These are phyloP conservation scores for Leccinum disarticulatum DNA, from an alignment of 768 basidiomycete genomes.

Conservation along the genomic window DNA sequence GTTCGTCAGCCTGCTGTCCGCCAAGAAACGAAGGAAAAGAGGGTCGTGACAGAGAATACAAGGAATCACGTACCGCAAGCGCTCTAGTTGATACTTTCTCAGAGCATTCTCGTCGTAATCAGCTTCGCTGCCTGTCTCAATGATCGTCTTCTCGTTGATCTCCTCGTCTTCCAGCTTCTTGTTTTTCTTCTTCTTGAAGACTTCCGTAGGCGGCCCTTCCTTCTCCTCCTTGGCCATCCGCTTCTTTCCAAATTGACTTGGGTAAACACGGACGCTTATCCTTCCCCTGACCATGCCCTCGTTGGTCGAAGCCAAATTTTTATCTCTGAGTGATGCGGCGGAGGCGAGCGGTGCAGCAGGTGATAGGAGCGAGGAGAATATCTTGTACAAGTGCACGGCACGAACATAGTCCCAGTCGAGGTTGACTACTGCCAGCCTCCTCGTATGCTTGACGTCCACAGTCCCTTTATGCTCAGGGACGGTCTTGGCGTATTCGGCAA, in stretches of 20 bases:
- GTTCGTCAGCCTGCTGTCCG: conserved; percentile 6
- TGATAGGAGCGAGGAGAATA: conserved; percentile 85
- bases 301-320: conserved; percentile 11
- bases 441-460: conserved; percentile 49
- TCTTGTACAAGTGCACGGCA: conserved; percentile 86
- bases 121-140: conserved; percentile 57
- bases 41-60: background rate
- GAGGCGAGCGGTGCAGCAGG: conserved; percentile 46
- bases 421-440: conserved; percentile 86
- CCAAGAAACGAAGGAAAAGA: background rate
- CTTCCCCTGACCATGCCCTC: conserved; percentile 52
- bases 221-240: conserved; percentile 83
- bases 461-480: conserved; percentile 45
- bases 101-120: conserved; percentile 89
- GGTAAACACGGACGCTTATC: conserved; percentile 82
- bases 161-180: conserved; percentile 47
- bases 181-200: conserved; percentile 64
- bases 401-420: conserved; percentile 98
- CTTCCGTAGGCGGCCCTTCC: conserved; percentile 85
- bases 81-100: conserved; percentile 88
- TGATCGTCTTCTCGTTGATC: conserved; percentile 61
- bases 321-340: conserved; percentile 22
- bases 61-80: conserved; percentile 60
- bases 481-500: conserved; percentile 53
- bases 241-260: conserved; percentile 90